Percentiles rank a stretch among this genome's conserved stretches.
These are phyloP conservation scores for Ambrosia artemisiifolia DNA, from an alignment of 129 eudicot genomes.

Conservation along the genomic window DNA sequence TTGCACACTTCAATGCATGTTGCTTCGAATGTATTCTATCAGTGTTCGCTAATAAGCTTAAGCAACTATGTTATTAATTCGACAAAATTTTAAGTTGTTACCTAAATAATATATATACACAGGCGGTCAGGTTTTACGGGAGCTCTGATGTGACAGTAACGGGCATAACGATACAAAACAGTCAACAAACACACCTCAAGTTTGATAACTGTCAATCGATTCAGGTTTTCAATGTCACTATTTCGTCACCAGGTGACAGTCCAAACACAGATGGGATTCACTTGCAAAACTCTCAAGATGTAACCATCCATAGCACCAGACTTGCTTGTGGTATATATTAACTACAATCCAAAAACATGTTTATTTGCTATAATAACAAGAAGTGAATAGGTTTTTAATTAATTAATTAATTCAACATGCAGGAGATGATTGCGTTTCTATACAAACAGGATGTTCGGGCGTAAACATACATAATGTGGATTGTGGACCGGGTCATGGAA, in stretches of 20 bases:
- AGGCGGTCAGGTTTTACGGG: slow-evolving; percentile 69
- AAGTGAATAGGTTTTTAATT: background rate
- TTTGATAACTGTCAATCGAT: slow-evolving; percentile 61
- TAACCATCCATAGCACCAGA: slow-evolving; percentile 39
- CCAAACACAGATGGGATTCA: slow-evolving; percentile 92
- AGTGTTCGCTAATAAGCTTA: background rate
- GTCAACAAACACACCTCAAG: slow-evolving; percentile 66
- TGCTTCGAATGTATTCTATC: background rate
- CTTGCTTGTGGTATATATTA: slow-evolving; percentile 55
- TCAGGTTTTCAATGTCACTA: slow-evolving; percentile 40
- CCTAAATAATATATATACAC: slow-evolving; percentile 6
- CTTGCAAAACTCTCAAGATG: slow-evolving; percentile 68
- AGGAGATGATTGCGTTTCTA: slow-evolving; percentile 81
- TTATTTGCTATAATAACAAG: background rate
- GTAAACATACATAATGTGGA: slow-evolving; percentile 49
- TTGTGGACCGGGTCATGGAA: slow-evolving; percentile 84
- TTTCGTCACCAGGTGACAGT: slow-evolving; percentile 72
- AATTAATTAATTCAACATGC: background rate
- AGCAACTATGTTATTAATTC: no score
- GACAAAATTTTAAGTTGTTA: no score
- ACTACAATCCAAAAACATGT: background rate
- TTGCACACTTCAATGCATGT: background rate
- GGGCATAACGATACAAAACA: slow-evolving; percentile 67
- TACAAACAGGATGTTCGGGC: slow-evolving; percentile 59
- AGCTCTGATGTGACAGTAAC: slow-evolving; percentile 53